Base-by-base conservation (phyloP, 805 yeast species). In the Helenozyma rhizophorensis region DNA sequence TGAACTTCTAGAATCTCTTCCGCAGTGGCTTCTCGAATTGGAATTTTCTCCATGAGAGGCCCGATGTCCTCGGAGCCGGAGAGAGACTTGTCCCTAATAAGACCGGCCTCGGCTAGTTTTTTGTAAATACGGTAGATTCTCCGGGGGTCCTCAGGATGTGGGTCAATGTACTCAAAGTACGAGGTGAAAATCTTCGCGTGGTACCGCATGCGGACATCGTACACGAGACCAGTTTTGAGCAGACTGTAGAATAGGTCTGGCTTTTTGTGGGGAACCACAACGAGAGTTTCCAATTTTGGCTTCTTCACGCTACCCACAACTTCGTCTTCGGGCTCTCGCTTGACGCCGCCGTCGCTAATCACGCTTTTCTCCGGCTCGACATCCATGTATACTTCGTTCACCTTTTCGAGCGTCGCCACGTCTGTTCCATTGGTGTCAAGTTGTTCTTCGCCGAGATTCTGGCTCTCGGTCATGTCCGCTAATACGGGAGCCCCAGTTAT, bases 71-170 rank as follows among this genome's bases (percentile, higher is more conserved):
- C 83, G 6, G 73, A 59, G 6, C 85, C 89, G 2, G 83, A 73
- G 30, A 88, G 65, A 8, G 83, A 72, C 11, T 86, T 82, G 53
- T 90, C 97, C 23, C 66, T 74, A 35, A 93, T 81, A 11, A 93
- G 68, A 0, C 98, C 98, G 23, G 93, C 88, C 53, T 93, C 97
- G 0, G 96, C 97, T 27, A 93, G 70, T 25, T 84, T 83, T 61
- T 93, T 88, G 65, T 93, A 93, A 28, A 93, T 85, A 36, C 97
- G 73, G 60, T 89, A 93, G 23, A 90, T 89, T 47, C 99, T 77
- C 42, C 98, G 73, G 9, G 99, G 99, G 54, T 93, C 98, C 57
- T 93, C 99, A 4, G 99, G 99, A 55, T 93, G 99, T 2, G 97
- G 98, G 54, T 93, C 98, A 32, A 90, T 86, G 59, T 90, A 90